phyloP scores from a whole-genome alignment of 1,139 yeast genomes.

The Kurtzmaniella quercitrusa region DNA sequence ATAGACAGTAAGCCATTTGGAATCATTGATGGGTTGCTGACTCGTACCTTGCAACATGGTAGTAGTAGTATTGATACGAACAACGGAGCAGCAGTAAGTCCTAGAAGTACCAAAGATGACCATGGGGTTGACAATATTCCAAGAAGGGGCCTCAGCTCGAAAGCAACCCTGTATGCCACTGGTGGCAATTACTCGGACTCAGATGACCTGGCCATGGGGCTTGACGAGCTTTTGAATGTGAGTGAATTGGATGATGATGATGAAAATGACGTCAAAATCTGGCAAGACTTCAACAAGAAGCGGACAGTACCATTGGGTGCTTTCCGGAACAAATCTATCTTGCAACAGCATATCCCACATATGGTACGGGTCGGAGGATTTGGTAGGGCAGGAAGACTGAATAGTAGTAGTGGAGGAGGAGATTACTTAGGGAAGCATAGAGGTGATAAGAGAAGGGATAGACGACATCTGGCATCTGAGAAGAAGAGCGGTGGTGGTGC shows the following conservation, averaged over 20 bases:
- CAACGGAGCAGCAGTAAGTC: not conserved
- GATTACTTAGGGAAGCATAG: conserved; percentile 6
- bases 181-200: conserved; percentile 19
- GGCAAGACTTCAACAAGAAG: conserved; percentile 55
- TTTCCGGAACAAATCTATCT: conserved; percentile 72
- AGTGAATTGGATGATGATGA: conserved; percentile 84
- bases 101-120: not conserved
- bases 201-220: conserved; percentile 60
- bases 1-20: conserved; percentile 79
- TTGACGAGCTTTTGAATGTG: conserved; percentile 83
- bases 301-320: conserved; percentile 81
- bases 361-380: conserved; percentile 7
- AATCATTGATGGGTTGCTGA: conserved; percentile 88
- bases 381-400: conserved; percentile 6
- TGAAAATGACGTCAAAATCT: conserved; percentile 46
- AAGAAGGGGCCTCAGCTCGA: not conserved
- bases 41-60: conserved; percentile 53
- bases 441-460: conserved; percentile 8
- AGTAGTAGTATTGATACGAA: not conserved
- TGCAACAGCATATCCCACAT: conserved; percentile 15
- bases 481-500: conserved; percentile 25
- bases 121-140: not conserved
- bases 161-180: not conserved
- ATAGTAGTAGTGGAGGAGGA: conserved; percentile 10
- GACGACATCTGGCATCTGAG: conserved; percentile 9